phyloP scores from a whole-genome alignment of 2,329 filamentous ascomycete species.

The Penicillium frequentans region DNA sequence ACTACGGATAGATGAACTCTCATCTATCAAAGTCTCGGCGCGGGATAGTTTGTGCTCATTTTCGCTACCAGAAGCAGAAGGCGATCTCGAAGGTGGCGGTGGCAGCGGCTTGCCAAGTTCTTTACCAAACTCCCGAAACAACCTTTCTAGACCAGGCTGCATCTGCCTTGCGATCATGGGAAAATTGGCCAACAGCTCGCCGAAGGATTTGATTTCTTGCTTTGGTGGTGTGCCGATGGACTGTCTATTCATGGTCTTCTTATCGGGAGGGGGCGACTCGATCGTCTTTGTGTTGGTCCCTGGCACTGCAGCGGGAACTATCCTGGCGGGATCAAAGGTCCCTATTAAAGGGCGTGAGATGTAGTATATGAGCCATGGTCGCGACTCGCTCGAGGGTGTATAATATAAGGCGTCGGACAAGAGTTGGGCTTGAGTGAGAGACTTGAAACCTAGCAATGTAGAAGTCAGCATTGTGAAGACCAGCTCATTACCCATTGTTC shows the following conservation, averaged over 20 bases:
- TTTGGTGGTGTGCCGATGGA: slow-evolving; percentile 54
- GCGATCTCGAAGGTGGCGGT: slow-evolving; percentile 59
- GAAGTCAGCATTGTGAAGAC: slow-evolving; percentile 14
- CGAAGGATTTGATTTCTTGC: slow-evolving; percentile 89
- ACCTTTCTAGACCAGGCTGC: slow-evolving; percentile 83
- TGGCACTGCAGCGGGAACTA: slow-evolving; percentile 63
- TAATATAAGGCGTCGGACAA: slow-evolving; percentile 85
- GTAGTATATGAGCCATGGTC: slow-evolving; percentile 96
- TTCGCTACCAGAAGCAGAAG: slow-evolving; percentile 56
- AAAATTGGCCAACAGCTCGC: slow-evolving; percentile 85
- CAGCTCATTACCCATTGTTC: not conserved
- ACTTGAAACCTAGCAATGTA: slow-evolving; percentile 72
- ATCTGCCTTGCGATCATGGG: slow-evolving; percentile 96
- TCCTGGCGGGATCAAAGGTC: slow-evolving; percentile 72
- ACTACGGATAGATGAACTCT: slow-evolving; percentile 36
- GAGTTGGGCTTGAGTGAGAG: slow-evolving; percentile 83
- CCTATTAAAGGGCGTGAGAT: slow-evolving; percentile 88
- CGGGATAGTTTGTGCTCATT: slow-evolving; percentile 25
- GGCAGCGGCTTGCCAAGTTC: slow-evolving; percentile 84
- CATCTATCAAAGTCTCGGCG: slow-evolving; percentile 38
- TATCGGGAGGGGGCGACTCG: slow-evolving; percentile 20
- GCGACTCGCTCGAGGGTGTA: slow-evolving; percentile 80
- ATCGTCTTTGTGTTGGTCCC: slow-evolving; percentile 37
- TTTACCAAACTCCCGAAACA: slow-evolving; percentile 85
- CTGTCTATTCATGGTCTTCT: slow-evolving; percentile 29